Evolutionary conservation across 2,329 filamentous ascomycete species (phyloP).

Genomic region (Balansia obtecta): DNA sequence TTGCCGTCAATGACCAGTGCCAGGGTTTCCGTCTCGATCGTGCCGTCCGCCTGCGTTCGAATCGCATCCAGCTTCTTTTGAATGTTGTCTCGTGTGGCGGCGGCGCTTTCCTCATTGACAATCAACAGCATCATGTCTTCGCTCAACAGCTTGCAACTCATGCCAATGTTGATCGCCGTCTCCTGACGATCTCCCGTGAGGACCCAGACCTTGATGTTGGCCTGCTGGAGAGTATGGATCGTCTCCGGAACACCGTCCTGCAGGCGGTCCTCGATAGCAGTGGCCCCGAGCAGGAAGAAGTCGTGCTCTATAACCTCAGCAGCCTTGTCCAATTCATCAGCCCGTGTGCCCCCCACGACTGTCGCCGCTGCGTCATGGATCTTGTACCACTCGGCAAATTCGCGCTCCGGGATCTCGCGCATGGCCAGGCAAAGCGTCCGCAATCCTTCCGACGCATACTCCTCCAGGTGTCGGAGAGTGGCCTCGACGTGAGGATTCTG

Average conservation of each 20-base stretch:
- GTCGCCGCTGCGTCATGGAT: slow-evolving; percentile 82
- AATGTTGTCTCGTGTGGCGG: slow-evolving; percentile 74
- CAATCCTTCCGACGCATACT: slow-evolving; percentile 92
- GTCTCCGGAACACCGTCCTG: slow-evolving; percentile 97
- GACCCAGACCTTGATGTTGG: slow-evolving; percentile 98
- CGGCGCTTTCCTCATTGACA: slow-evolving; percentile 77
- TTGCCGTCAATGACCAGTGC: slow-evolving; percentile 95
- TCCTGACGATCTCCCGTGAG: slow-evolving; percentile 95
- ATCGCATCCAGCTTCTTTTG: slow-evolving; percentile 91
- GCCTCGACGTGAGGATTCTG: slow-evolving; percentile 78
- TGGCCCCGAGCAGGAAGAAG: slow-evolving; percentile 82
- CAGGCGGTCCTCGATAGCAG: slow-evolving; percentile 91
- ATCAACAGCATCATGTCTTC: slow-evolving; percentile 98
- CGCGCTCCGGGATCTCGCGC: slow-evolving; percentile 81
- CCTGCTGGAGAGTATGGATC: slow-evolving; percentile 91
- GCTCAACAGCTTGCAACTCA: slow-evolving; percentile 97
- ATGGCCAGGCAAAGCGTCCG: slow-evolving; percentile 90
- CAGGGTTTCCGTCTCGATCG: slow-evolving; percentile 70
- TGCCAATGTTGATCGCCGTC: slow-evolving; percentile 98
- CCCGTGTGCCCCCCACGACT: slow-evolving; percentile 82
- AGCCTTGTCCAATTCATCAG: slow-evolving; percentile 93
- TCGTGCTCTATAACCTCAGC: slow-evolving; percentile 91
- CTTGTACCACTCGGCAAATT: slow-evolving; percentile 76
- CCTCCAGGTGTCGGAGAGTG: slow-evolving; percentile 93
- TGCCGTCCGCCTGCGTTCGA: slow-evolving; percentile 64